These are phyloP conservation scores for Cladosporium oxysporum DNA, from an alignment of 2,329 filamentous ascomycete genomes.

Conservation along the genomic window DNA sequence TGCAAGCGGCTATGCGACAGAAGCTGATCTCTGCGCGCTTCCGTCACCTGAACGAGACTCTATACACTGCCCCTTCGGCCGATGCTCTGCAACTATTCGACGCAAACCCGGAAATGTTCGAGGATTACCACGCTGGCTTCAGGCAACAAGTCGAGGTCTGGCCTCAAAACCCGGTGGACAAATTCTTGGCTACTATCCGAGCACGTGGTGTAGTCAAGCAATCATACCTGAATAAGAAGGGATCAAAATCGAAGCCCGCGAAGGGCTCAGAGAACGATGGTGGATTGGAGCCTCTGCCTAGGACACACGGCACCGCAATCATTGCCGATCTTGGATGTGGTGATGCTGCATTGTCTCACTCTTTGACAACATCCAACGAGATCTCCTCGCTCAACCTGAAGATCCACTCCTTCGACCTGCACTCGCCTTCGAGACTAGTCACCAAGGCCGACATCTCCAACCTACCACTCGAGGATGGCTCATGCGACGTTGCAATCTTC, in stretches of 20 bases:
- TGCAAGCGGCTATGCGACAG: slow-evolving; percentile 90
- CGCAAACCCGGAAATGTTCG: slow-evolving; percentile 87
- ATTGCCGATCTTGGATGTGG: slow-evolving; percentile 94
- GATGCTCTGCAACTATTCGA: slow-evolving; percentile 83
- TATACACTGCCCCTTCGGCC: slow-evolving; percentile 87
- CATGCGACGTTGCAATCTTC: slow-evolving; percentile 86
- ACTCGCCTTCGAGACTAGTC: slow-evolving; percentile 72
- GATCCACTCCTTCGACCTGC: slow-evolving; percentile 83
- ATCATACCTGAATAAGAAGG: slow-evolving; percentile 35
- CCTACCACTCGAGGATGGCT: slow-evolving; percentile 72
- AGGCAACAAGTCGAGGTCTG: slow-evolving; percentile 91
- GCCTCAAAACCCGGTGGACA: slow-evolving; percentile 94
- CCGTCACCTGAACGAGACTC: slow-evolving; percentile 93
- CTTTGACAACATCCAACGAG: slow-evolving; percentile 58
- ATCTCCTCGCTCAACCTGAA: slow-evolving; percentile 69
- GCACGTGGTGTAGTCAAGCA: slow-evolving; percentile 60
- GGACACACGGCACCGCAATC: slow-evolving; percentile 70
- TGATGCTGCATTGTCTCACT: slow-evolving; percentile 77
- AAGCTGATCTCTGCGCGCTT: slow-evolving; percentile 95
- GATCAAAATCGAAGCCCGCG: slow-evolving; percentile 41
- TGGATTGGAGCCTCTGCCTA: slow-evolving; percentile 60
- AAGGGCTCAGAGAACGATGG: slow-evolving; percentile 40
- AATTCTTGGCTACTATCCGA: slow-evolving; percentile 73
- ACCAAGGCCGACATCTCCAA: slow-evolving; percentile 87
- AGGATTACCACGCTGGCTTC: slow-evolving; percentile 95